Evolutionary conservation across 1,284 basidiomycete species (phyloP), one percentile per base, ranked within the genome.

Genomic region (Amylostereum chailletii): DNA sequence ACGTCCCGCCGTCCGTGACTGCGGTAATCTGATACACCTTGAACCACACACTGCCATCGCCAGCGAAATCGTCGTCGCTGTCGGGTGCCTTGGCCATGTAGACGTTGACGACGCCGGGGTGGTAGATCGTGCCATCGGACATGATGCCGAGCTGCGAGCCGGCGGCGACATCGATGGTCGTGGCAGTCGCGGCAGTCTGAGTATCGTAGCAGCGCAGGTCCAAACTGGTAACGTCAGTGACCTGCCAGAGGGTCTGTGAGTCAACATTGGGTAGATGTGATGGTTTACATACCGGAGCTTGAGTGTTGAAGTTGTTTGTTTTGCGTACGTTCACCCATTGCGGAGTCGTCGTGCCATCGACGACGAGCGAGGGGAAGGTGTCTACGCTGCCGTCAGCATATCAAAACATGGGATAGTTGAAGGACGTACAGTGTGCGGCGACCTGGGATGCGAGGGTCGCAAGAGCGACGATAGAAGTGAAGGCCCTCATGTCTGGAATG

Each of bases 221-320:
- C 30, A 59, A 49, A 48, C 62, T 65, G 31, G 56, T 66, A 30
- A 70, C 66, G 52, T 70, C 66, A 29, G 61, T 65, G 34, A 63
- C 60, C 54, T 57, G 43, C 1, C 4, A 29, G 10, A 19, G 19
- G 32, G 27, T 4, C n/a, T 30, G 32, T 7, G 42, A 10, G 39
- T 6, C 29, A 37, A n/a, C 36, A 7, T 37, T 37, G 36, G 36
- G 36, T n/a, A 37, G 36, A 7, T 8, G 36, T n/a, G n/a, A n/a
- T 34, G 29, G 19, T 4, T 10, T 32, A 38, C 42, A 11, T 29
- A 72, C 71, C 1, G 72, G 72, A 38, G 58, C 58, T n/a, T 66
- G 68, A 34, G 57, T 61, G 52, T 72, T 64, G 57, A 60, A 71
- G 60, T 75, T 74, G 57, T 72, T 72, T 11, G 71, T 74, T 56